Percentiles rank a stretch among this genome's conserved stretches.
phyloP scores from a whole-genome alignment of 139 green algal species.

The Chlamydomonas applanata region DNA sequence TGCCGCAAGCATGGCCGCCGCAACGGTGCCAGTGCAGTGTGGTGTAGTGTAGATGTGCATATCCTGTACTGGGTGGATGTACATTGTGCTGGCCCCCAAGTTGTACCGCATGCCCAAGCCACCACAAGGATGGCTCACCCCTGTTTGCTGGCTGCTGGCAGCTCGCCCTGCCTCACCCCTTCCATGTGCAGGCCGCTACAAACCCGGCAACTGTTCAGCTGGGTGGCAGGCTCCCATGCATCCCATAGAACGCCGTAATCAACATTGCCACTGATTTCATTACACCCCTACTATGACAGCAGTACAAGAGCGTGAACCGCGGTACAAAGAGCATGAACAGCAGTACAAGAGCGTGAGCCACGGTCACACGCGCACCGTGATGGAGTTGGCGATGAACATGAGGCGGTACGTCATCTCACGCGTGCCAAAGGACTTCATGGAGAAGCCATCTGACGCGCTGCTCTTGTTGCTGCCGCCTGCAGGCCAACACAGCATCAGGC shows the following conservation, averaged over 20 bases:
- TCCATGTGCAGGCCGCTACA: too few relatives aligned
- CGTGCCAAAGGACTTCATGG: constrained; percentile 16
- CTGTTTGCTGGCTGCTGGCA: too few relatives aligned
- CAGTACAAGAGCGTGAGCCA: neutral
- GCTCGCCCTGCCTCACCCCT: too few relatives aligned
- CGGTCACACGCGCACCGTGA: neutral
- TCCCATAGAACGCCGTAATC: neutral
- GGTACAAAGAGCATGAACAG: neutral
- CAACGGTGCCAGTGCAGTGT: too few relatives aligned
- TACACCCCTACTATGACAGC: neutral
- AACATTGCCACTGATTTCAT: neutral
- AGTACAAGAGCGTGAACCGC: too few relatives aligned
- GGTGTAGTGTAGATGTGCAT: too few relatives aligned
- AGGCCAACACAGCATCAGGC: neutral
- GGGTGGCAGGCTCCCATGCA: neutral
- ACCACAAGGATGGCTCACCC: too few relatives aligned
- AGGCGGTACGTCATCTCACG: constrained; percentile 49
- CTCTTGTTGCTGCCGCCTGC: neutral
- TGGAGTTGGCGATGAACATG: constrained; percentile 80
- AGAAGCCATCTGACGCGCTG: constrained; percentile 23
- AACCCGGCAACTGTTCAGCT: too few relatives aligned
- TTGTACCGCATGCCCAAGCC: too few relatives aligned
- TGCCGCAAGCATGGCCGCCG: too few relatives aligned
- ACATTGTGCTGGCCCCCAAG: too few relatives aligned
- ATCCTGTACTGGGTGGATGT: too few relatives aligned